phyloP scores from a whole-genome alignment of 2,329 filamentous ascomycete species.

The Beauveria scarabaeidicola region DNA sequence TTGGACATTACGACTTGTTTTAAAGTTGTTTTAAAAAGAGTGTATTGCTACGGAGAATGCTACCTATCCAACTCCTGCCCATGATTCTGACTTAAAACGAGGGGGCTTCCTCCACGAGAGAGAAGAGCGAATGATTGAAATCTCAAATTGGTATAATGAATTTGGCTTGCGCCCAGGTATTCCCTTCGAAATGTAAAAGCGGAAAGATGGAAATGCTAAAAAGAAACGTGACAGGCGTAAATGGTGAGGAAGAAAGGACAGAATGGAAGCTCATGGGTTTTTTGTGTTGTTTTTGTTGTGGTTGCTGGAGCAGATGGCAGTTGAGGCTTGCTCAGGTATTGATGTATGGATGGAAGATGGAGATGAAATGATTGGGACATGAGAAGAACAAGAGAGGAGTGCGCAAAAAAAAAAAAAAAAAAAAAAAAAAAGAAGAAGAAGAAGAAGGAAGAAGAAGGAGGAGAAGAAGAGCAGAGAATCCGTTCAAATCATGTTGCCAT shows the following conservation, averaged over 20 bases:
- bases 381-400: not conserved
- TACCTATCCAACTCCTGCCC: slow-evolving; percentile 3
- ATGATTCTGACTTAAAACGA: not conserved
- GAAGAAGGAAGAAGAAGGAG: not conserved
- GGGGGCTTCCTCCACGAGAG: not conserved
- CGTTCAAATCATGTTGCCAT: slow-evolving; percentile 62
- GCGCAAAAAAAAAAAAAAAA: not conserved
- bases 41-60: slow-evolving; percentile 1
- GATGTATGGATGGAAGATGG: not conserved
- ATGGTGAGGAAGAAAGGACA: slow-evolving; percentile 2
- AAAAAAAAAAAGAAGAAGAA: not conserved
- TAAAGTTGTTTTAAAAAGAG: not conserved
- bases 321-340: not conserved
- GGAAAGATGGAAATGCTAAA: slow-evolving; percentile 4
- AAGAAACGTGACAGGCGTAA: not conserved
- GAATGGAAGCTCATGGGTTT: slow-evolving; percentile 9
- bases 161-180: slow-evolving; percentile 2
- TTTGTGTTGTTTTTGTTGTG: slow-evolving; percentile 1
- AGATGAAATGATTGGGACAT: not conserved
- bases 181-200: not conserved
- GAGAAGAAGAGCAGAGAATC: not conserved
- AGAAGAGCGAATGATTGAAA: slow-evolving; percentile 4
- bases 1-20: not conserved
- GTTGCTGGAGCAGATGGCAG: not conserved
- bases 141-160: slow-evolving; percentile 10